These are phyloP conservation scores for Panicum miliaceum DNA, from an alignment of 176 grass and related monocot genomes.

Conservation along the genomic window DNA sequence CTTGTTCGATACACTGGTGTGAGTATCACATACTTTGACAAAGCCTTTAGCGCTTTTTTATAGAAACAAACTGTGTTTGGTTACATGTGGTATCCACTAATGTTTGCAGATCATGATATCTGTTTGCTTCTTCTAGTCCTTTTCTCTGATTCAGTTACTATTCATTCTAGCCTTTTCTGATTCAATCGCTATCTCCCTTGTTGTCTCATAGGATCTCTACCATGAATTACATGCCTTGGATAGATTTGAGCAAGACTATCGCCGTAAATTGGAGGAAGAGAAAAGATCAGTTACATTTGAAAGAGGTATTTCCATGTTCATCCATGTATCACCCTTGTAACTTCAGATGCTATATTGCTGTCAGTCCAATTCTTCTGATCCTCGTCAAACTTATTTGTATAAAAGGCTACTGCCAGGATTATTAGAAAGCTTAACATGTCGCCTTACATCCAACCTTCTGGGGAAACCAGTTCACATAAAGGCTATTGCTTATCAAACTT, in stretches of 20 bases:
- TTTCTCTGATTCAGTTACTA: slow-evolving; percentile 27
- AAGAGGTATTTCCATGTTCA: slow-evolving; percentile 55
- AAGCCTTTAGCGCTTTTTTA: neutral
- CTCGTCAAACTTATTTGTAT: neutral
- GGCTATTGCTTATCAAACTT: neutral
- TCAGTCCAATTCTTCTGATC: neutral
- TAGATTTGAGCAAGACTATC: slow-evolving; percentile 79
- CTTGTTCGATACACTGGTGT: slow-evolving; percentile 69
- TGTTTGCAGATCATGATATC: slow-evolving; percentile 28
- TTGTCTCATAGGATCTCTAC: slow-evolving; percentile 58
- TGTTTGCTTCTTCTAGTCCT: neutral
- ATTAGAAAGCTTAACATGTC: too few species aligned
- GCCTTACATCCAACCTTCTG: too few species aligned
- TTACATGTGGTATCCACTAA: neutral
- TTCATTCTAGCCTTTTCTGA: slow-evolving; percentile 33
- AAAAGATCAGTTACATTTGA: slow-evolving; percentile 62
- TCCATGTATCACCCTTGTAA: neutral
- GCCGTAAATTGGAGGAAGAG: slow-evolving; percentile 64
- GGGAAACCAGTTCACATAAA: too few species aligned
- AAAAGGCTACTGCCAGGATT: too few species aligned
- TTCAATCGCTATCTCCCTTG: slow-evolving; percentile 17
- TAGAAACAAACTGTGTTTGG: neutral
- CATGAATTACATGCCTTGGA: slow-evolving; percentile 70
- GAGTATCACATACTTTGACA: slow-evolving; percentile 43
- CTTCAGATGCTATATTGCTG: slow-evolving; percentile 25